A percentile compares a stretch with the other conserved stretches of the same genome.
Conservation (phyloP, 2,329 filamentous ascomycete species). For the Shiraia sp. region DNA sequence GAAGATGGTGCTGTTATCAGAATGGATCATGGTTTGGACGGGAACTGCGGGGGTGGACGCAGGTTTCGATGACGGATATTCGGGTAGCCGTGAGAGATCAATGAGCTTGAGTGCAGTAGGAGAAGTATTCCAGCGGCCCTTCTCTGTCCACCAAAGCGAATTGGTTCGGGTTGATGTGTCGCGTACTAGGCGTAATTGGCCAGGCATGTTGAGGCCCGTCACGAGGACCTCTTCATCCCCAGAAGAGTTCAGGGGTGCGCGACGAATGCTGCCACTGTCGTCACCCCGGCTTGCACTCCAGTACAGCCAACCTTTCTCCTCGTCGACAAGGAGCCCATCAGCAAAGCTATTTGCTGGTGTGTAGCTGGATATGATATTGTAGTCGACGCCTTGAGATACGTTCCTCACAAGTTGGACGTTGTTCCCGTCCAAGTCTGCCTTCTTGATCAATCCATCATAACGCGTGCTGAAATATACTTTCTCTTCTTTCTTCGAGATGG, state of each 20-base stretch:
- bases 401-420: slow-evolving; percentile 9
- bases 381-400: slow-evolving; percentile 12
- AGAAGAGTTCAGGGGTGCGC: background rate
- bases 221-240: slow-evolving; percentile 7
- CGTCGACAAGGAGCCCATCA: slow-evolving; percentile 10
- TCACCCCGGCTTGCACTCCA: slow-evolving; percentile 10
- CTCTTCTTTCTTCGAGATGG: slow-evolving; percentile 6
- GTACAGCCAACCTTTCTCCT: slow-evolving; percentile 15
- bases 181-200: slow-evolving; percentile 9
- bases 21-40: slow-evolving; percentile 6
- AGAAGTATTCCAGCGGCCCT: slow-evolving; percentile 8
- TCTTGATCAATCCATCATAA: slow-evolving; percentile 8
- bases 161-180: background rate
- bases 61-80: background rate
- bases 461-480: slow-evolving; percentile 14
- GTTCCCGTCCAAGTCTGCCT: slow-evolving; percentile 11
- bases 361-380: background rate
- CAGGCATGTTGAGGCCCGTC: slow-evolving; percentile 10
- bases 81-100: slow-evolving; percentile 1
- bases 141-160: slow-evolving; percentile 11
- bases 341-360: slow-evolving; percentile 5
- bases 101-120: slow-evolving; percentile 11
- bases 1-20: slow-evolving; percentile 11
- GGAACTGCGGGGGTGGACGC: background rate
- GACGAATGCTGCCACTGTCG: slow-evolving; percentile 12